Evolutionary conservation across 495 filamentous ascomycete genomes (phyloP), one percentile per base, ranked within the genome.

Genomic region (Xylaria intraflava): DNA sequence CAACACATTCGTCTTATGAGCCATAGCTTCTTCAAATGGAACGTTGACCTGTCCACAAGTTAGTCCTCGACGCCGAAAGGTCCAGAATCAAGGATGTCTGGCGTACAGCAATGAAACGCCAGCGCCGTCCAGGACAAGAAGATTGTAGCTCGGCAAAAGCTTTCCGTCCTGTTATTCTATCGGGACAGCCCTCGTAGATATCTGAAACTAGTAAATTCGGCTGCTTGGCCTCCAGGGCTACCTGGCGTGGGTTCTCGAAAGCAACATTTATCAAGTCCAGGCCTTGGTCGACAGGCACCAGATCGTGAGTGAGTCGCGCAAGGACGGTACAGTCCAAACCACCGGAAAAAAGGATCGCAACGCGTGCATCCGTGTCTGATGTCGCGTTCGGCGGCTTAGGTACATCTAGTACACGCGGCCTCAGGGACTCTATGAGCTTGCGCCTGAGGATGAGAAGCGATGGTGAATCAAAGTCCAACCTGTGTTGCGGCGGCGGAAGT

Each of bases 211-310:
- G 51, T 23, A 38, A 20, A 17, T 46, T 38, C 8, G 61, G 48
- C 9, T 56, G 20, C 1, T 39, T 51, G 47, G 63, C 58, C 24
- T 56, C 49, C 26, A 64, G 41, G 1, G 61, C 51, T 12, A 58
- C 56, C 29, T 57, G 82, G 19, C 92, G 80, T 0, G 89, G 89
- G 61, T 98, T 98, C 65, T 98, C 88, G 59, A 99, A 99, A 0
- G 90, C 93, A 39, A 99, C 91, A 58, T 99, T 99, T 17, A 97
- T 77, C 0, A 99, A 78, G 62, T 96, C 90, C 54, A 99, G 86
- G 6, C 73, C 70, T 55, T 93, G 82, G 5, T 75, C 64, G 2
- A 62, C 20, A 0, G 89, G 87, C 8, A 96, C 66, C 20, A 90
- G 69, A 24, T 95, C 87, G 59, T 96, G 90, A n/a, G 78, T 72